These are phyloP conservation scores for Ascochyta fabae DNA, from an alignment of 2,329 filamentous ascomycete genomes.

Conservation along the genomic window DNA sequence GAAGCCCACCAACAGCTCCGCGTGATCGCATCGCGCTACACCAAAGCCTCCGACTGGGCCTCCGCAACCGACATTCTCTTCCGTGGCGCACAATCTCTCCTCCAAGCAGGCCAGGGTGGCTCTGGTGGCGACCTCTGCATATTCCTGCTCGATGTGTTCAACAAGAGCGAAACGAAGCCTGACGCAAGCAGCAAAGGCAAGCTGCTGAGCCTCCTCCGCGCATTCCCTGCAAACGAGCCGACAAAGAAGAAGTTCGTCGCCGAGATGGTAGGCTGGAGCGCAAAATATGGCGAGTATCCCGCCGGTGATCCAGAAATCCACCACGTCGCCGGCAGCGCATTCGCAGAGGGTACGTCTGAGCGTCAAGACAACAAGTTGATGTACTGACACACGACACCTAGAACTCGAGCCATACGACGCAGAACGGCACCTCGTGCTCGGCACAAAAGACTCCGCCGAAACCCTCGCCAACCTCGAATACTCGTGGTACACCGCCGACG, in stretches of 20 bases:
- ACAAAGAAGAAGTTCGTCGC: constrained; percentile 91
- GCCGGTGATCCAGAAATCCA: constrained; percentile 94
- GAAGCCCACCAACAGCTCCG: constrained; percentile 98
- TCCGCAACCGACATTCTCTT: constrained; percentile 87
- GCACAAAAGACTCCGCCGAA: constrained; percentile 86
- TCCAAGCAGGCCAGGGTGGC: constrained; percentile 91
- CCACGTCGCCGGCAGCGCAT: constrained; percentile 85
- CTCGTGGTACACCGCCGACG: constrained; percentile 89
- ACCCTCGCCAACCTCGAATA: constrained; percentile 85
- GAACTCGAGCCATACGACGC: constrained; percentile 93
- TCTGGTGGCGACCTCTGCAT: constrained; percentile 90
- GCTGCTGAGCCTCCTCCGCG: constrained; percentile 77
- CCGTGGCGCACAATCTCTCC: constrained; percentile 81
- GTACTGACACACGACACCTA: constrained; percentile 31
- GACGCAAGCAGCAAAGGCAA: constrained; percentile 76
- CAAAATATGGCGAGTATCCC: constrained; percentile 83
- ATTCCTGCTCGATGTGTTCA: constrained; percentile 88
- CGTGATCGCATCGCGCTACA: constrained; percentile 91
- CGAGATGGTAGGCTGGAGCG: constrained; percentile 89
- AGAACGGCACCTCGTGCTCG: constrained; percentile 85
- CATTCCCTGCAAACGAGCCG: constrained; percentile 84
- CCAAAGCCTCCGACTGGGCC: constrained; percentile 83
- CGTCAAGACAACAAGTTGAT: no score
- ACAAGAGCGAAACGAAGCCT: constrained; percentile 79
- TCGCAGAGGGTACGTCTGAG: constrained; percentile 70